Evolutionary conservation across 768 basidiomycete species (phyloP).

Genomic region (Auriscalpium orientale): DNA sequence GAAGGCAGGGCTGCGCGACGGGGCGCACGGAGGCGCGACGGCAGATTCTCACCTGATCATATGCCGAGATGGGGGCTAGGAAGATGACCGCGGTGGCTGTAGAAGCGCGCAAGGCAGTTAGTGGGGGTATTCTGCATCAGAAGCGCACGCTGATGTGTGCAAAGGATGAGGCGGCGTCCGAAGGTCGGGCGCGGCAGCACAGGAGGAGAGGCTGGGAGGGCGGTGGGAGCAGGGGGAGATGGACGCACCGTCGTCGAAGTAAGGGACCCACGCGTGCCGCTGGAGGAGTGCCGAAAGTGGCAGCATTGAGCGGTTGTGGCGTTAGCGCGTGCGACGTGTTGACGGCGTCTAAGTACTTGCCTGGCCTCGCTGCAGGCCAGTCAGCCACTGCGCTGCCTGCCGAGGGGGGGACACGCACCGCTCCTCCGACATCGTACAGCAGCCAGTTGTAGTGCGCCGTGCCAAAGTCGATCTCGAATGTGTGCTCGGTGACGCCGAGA

Average conservation of each 20-base stretch:
- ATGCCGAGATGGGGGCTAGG: conserved; percentile 79
- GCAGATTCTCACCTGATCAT: conserved; percentile 59
- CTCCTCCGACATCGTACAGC: conserved; percentile 79
- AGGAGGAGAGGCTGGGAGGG: conserved; percentile 40
- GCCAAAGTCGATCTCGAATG: conserved; percentile 58
- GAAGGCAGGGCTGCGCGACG: background rate
- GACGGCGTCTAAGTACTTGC: background rate
- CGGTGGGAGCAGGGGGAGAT: conserved; percentile 4
- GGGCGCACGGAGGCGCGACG: background rate
- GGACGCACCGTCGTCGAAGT: conserved; percentile 62
- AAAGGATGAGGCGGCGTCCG: background rate
- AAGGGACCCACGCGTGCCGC: conserved; percentile 79
- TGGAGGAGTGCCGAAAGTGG: conserved; percentile 18
- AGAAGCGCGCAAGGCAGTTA: conserved; percentile 3
- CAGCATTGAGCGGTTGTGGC: background rate
- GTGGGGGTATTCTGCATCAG: background rate
- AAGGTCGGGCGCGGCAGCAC: conserved; percentile 59
- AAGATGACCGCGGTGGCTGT: conserved; percentile 81
- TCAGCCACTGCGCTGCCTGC: background rate
- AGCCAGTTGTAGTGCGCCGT: conserved; percentile 66
- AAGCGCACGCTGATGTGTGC: background rate
- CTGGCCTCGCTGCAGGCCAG: conserved; percentile 12
- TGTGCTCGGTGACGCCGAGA: conserved; percentile 70
- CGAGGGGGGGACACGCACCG: conserved; percentile 38
- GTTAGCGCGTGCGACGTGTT: background rate